Evolutionary conservation across 192 early-diverging fungal species (phyloP), one percentile per base, ranked within the genome.

Genomic region (Podila verticillata): DNA sequence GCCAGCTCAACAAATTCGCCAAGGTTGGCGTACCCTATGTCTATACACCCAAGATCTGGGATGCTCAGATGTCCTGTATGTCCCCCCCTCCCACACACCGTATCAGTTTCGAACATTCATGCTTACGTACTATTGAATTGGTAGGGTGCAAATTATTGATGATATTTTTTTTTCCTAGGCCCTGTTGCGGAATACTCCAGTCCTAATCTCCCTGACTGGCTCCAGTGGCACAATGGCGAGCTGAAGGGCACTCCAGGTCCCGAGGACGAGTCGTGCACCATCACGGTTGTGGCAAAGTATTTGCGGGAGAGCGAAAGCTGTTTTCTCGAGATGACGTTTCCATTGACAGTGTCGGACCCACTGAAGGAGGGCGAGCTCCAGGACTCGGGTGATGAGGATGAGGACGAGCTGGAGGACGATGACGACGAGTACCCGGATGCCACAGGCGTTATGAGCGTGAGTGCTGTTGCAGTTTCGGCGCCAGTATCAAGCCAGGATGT

Each of bases 21-120:
- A 74, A 86, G 15, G 77, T 92, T 29, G 93, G 93, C 7, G 68
- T 86, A 9, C 84, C 83, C 30, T 94, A 88, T 64, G 86, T 86
- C 30, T 94, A 90, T 82, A 82, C 89, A 7, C 93, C 93, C 32
- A 84, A 85, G 12, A 86, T 94, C 44, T 93, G 89, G 89, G 93
- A 94, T 73, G 93, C 93, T 6, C 92, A 94, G 74, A 85, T 93
- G 68, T 88, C 87, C 71, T 74, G 73, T 78, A 86, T 30, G 82
- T 61, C 0, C 0, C 39, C 2, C 39, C 15, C n/a, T n/a, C n/a
- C n/a, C n/a, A n/a, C n/a, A n/a, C n/a, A n/a, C n/a, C n/a, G n/a
- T n/a, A n/a, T n/a, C n/a, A n/a, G n/a, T n/a, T n/a, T n/a, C n/a
- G n/a, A n/a, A n/a, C n/a, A n/a, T n/a, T n/a, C n/a, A n/a, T n/a